Evolutionary conservation across 441 rosid genomes (phyloP).

Genomic region (Arabidopsis lyrata): DNA sequence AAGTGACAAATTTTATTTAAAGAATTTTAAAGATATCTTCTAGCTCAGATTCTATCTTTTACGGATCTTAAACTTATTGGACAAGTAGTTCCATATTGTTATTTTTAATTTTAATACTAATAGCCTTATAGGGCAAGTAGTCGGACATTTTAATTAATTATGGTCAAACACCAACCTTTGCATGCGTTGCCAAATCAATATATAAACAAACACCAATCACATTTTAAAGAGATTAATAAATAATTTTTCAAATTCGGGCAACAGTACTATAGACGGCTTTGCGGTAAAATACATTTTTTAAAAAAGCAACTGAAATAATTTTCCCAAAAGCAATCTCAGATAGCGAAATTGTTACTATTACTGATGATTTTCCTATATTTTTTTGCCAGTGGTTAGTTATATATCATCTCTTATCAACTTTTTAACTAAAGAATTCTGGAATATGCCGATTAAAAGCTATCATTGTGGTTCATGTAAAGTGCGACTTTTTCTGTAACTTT

Average conservation of each 20-base stretch:
- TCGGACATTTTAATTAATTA: not conserved
- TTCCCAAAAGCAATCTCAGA: not conserved
- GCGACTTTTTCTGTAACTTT: constrained; percentile 21
- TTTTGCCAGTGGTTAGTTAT: constrained; percentile 22
- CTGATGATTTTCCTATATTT: not conserved
- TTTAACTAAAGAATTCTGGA: constrained; percentile 9
- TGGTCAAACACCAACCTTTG: constrained; percentile 38
- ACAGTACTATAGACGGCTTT: not conserved
- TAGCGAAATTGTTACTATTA: not conserved
- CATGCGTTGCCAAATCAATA: constrained; percentile 33
- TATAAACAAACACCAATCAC: constrained; percentile 34
- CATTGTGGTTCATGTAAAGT: constrained; percentile 33
- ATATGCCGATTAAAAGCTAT: constrained; percentile 27
- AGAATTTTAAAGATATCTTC: not conserved
- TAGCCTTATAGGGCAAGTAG: constrained; percentile 41
- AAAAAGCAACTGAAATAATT: not conserved
- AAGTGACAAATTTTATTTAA: not conserved
- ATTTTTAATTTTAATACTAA: constrained; percentile 4
- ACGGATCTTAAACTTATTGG: constrained; percentile 27
- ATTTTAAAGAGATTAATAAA: not conserved
- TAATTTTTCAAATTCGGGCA: not conserved
- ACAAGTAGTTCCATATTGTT: constrained; percentile 25
- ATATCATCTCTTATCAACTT: not conserved
- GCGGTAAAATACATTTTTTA: not conserved
- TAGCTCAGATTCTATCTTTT: constrained; percentile 27